Percentiles rank a stretch among this genome's conserved stretches.
Evolutionary conservation across 1,284 basidiomycete genomes (phyloP).

Genomic region (Peniophora sp.): DNA sequence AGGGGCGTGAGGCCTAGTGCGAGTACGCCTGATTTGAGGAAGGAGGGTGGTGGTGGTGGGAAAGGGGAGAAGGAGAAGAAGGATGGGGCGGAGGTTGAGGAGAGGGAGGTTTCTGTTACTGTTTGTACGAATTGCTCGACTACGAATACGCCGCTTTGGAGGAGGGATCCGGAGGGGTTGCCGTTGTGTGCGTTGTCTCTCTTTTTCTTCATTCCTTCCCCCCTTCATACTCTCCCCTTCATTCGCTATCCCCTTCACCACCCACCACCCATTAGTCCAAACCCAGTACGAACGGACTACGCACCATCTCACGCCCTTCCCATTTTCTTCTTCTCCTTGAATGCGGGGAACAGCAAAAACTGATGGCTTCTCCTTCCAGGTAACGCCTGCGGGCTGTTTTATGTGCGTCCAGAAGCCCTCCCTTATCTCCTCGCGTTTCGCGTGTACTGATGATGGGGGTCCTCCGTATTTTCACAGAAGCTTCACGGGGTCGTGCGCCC

Average conservation of each 20-base stretch:
- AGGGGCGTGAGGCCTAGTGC: slow-evolving; percentile 12
- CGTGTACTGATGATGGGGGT: slow-evolving; percentile 10
- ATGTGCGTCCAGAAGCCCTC: slow-evolving; percentile 49
- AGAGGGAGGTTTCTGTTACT: slow-evolving; percentile 58
- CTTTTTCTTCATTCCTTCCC: slow-evolving; percentile 4
- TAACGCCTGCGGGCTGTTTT: slow-evolving; percentile 88
- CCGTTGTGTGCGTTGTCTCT: slow-evolving; percentile 60
- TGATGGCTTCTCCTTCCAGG: slow-evolving; percentile 26
- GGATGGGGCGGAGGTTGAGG: slow-evolving; percentile 65
- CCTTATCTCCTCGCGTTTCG: slow-evolving; percentile 5
- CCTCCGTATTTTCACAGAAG: slow-evolving; percentile 47
- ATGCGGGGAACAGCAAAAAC: not conserved
- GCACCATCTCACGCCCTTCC: no score
- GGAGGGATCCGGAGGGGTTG: slow-evolving; percentile 91
- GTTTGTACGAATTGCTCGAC: slow-evolving; percentile 93
- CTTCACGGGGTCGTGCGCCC: slow-evolving; percentile 92
- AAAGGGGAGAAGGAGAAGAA: slow-evolving; percentile 30
- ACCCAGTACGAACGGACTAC: no score
- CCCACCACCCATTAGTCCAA: no score
- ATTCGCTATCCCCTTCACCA: no score
- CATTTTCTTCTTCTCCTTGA: not conserved
- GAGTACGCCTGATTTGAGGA: slow-evolving; percentile 43
- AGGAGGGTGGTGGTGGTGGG: slow-evolving; percentile 12
- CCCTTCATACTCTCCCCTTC: not conserved
- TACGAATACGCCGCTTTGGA: slow-evolving; percentile 93